Base-by-base conservation (phyloP, 1,139 yeast genomes). In the Blastobotrys aristatus region DNA sequence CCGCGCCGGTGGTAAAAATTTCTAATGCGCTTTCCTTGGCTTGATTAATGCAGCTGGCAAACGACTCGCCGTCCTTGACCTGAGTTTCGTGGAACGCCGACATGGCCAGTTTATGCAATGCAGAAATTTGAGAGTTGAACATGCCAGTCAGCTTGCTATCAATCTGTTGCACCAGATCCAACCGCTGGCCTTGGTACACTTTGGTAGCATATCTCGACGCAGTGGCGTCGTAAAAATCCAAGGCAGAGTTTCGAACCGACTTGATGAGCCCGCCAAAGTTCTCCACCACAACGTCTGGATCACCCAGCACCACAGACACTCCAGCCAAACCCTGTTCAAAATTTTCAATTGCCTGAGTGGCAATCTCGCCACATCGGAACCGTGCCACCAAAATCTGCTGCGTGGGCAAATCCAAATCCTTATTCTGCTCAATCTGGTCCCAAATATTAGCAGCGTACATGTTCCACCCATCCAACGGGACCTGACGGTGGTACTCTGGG, bases 381-480 rank as follows among this genome's bases (percentile, higher is more conserved):
- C 92, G 80, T 4, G 98, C 96, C 17, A 92, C 97, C 51, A 92
- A 72, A 40, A 88, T 86, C 64, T 92, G 98, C 64, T 92, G 98
- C 0, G 97, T 90, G 22, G 98, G 98, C 57, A 92, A 74, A 67
- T 92, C 98, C 57, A 92, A 76, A 63, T 92, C 98, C 66, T 88
- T 90, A 67, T 92, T 92, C 52, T 77, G 75, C 65, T 89, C 95
- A 59, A 92, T 92, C 65, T 89, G 96, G 45, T 85, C 83, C 98
- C 98, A 92, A 55, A 96, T 83, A 61, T 82, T 86, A 48, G 82
- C 84, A 1, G 97, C 90, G 61, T 92, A 92, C 68, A 89, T 70
- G 4, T 94, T 79, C 97, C 98, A 92, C 13, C 97, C 98, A 66
- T 92, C 98, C 44, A 92, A 75, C 5, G 98, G 98, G 44, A 92